Percentiles rank a stretch among this genome's conserved stretches.
Conservation (phyloP, 2,329 filamentous ascomycete genomes). For the Trichoderma endophyticum region DNA sequence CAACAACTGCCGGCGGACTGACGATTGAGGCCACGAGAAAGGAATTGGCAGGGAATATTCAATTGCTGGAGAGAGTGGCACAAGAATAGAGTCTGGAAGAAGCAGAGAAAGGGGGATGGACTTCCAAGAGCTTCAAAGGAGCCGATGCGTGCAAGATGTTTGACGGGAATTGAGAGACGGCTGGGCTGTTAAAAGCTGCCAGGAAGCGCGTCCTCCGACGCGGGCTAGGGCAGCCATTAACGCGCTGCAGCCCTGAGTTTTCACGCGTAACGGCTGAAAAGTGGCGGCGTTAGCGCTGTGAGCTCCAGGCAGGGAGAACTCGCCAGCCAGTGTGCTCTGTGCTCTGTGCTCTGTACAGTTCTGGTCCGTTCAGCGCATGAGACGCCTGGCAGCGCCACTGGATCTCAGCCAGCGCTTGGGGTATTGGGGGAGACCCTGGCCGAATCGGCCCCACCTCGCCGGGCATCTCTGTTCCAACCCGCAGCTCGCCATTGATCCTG, state of each 20-base stretch:
- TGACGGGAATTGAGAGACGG: background rate
- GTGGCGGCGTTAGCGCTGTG: conserved; percentile 14
- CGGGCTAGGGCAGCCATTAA: conserved; percentile 16
- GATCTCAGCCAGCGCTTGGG: background rate
- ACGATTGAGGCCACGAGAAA: background rate
- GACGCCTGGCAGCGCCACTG: background rate
- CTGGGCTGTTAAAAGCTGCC: background rate
- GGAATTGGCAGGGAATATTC: background rate
- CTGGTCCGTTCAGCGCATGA: background rate
- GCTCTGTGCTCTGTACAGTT: background rate
- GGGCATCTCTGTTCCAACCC: background rate
- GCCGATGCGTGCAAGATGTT: background rate
- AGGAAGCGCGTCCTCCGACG: conserved; percentile 11
- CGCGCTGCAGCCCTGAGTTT: conserved; percentile 13
- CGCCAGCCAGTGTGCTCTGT: background rate
- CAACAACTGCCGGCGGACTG: background rate
- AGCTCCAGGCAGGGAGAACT: background rate
- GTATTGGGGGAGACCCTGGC: background rate
- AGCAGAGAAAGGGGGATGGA: background rate
- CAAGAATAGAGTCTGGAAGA: background rate
- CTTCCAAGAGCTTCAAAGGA: background rate
- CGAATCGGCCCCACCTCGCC: conserved; percentile 2
- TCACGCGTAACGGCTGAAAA: conserved; percentile 9
- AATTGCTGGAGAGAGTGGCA: background rate
- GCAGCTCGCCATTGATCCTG: background rate